Percentiles rank a stretch among this genome's conserved stretches.
Evolutionary conservation across 345 rosid genomes (phyloP).

Genomic region (Angophora floribunda): DNA sequence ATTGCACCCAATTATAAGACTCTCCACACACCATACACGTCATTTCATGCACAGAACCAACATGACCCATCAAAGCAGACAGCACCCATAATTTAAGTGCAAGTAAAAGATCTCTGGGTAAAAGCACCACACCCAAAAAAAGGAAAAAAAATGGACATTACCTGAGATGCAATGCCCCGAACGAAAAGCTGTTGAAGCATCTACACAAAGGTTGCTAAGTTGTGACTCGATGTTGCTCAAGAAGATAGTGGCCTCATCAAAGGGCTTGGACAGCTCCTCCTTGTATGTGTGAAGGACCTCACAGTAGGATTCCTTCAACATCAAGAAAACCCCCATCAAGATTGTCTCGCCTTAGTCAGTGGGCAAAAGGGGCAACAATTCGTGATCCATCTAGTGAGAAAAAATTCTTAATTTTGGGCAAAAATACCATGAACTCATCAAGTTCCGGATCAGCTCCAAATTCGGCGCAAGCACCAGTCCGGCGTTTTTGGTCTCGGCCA

Average conservation of each 20-base stretch:
- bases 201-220: constrained; percentile 42
- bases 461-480: constrained; percentile 6
- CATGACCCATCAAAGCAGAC: background rate
- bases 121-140: background rate
- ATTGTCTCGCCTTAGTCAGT: background rate
- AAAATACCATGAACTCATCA: constrained; percentile 61
- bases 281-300: constrained; percentile 44
- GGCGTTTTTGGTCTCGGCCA: constrained; percentile 13
- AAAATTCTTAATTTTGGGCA: background rate
- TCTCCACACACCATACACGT: constrained; percentile 4
- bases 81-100: background rate
- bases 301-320: constrained; percentile 49
- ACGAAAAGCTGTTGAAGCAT: constrained; percentile 7
- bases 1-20: background rate
- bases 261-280: constrained; percentile 52
- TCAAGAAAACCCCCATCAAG: background rate
- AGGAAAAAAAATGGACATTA: background rate
- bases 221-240: constrained; percentile 51
- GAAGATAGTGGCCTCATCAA: constrained; percentile 50
- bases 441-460: constrained; percentile 62
- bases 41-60: constrained; percentile 13
- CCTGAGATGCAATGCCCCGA: constrained; percentile 17
- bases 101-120: background rate
- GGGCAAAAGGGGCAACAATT: background rate
- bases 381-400: background rate